Conservation (phyloP, 2,329 filamentous ascomycete genomes). For the Exophiala oligosperma region DNA sequence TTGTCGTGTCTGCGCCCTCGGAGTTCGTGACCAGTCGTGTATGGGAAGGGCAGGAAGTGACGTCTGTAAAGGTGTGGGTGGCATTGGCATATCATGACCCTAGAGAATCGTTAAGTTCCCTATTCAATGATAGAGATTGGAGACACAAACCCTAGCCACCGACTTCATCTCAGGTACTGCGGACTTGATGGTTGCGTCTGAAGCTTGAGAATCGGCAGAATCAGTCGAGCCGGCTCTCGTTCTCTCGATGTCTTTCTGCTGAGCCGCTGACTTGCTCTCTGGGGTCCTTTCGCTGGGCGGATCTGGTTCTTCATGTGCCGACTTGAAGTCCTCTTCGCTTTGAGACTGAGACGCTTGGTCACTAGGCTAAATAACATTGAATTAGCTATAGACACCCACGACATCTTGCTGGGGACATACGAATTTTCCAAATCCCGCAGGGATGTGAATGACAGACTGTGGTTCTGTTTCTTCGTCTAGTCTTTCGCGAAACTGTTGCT, state of each 20-base stretch:
- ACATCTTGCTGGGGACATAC: slow-evolving; percentile 9
- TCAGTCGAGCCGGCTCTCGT: slow-evolving; percentile 18
- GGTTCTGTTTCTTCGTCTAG: slow-evolving; percentile 69
- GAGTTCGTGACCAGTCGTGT: slow-evolving; percentile 30
- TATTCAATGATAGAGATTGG: neutral
- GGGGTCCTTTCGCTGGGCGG: neutral
- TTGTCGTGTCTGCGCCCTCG: slow-evolving; percentile 32
- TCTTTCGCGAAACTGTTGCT: slow-evolving; percentile 31
- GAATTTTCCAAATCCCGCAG: slow-evolving; percentile 77
- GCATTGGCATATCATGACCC: slow-evolving; percentile 21
- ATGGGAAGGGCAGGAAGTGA: slow-evolving; percentile 21
- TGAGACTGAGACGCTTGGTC: slow-evolving; percentile 6
- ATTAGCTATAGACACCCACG: neutral
- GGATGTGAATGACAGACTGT: slow-evolving; percentile 87
- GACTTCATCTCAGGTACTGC: slow-evolving; percentile 9
- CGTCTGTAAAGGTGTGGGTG: slow-evolving; percentile 29
- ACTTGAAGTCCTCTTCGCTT: neutral
- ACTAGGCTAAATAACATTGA: slow-evolving; percentile 11
- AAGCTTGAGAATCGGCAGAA: slow-evolving; percentile 19
- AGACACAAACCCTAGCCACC: slow-evolving; percentile 6
- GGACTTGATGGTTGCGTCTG: slow-evolving; percentile 20
- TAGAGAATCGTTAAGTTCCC: neutral
- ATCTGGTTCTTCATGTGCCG: neutral
- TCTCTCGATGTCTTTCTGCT: slow-evolving; percentile 17
- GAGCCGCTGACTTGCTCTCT: neutral